A percentile compares a stretch with the other conserved stretches of the same genome.
phyloP scores from a whole-genome alignment of 176 grass and related monocot genomes.

The Typha latifolia region DNA sequence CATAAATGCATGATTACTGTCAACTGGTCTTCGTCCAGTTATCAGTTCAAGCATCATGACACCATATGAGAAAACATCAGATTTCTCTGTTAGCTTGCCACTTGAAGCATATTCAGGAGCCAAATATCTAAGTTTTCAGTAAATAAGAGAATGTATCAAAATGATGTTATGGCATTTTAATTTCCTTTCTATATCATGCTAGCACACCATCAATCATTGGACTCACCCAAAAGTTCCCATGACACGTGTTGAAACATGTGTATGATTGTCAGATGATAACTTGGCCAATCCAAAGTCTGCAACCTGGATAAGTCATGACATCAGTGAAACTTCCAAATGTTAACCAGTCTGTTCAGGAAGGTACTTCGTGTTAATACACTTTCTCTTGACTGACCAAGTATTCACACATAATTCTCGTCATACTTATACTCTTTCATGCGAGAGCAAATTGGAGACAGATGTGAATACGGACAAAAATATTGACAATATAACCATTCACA shows the following conservation, averaged over 20 bases:
- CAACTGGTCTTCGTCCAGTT: conserved; percentile 48
- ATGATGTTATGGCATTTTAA: not conserved
- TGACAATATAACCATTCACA: not conserved
- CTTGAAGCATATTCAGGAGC: conserved; percentile 69
- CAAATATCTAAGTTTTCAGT: conserved; percentile 31
- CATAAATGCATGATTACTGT: conserved; percentile 20
- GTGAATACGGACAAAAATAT: not conserved
- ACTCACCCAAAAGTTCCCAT: conserved; percentile 74
- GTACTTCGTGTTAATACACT: too few relatives aligned
- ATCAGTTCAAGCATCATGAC: conserved; percentile 64
- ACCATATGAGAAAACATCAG: conserved; percentile 63
- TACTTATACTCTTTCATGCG: not conserved
- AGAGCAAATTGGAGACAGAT: not conserved
- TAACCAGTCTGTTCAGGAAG: too few relatives aligned
- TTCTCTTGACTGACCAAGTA: too few relatives aligned
- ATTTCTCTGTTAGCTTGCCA: conserved; percentile 71
- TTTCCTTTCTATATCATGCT: not conserved
- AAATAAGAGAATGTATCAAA: not conserved
- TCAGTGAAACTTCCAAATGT: not conserved
- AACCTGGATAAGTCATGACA: conserved; percentile 27
- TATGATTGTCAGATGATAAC: conserved; percentile 38
- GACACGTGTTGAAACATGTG: conserved; percentile 62
- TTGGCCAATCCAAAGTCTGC: conserved; percentile 75
- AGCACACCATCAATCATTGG: not conserved
- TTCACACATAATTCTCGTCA: too few relatives aligned